Conservation (phyloP, 768 basidiomycete species). For the Hortiboletus flavorubellus region DNA sequence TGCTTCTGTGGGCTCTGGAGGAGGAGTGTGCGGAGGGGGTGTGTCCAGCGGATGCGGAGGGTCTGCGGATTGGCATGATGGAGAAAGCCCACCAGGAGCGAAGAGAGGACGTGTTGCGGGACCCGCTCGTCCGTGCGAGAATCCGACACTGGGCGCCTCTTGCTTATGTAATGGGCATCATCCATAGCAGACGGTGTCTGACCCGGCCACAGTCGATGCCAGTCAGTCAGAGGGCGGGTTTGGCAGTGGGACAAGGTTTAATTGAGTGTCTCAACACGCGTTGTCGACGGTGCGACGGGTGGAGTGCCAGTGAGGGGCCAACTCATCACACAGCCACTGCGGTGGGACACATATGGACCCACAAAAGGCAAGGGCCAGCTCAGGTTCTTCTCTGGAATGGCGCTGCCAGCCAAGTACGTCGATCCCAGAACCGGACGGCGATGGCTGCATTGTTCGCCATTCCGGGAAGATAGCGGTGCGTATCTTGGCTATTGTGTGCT, state of each 20-base stretch:
- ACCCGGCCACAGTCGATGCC: not conserved
- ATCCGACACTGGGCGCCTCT: not conserved
- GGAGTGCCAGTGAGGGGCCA: not conserved
- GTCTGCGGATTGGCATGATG: conserved; percentile 53
- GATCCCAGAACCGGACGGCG: conserved; percentile 13
- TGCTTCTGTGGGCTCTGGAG: conserved; percentile 56
- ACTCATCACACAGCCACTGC: conserved; percentile 35
- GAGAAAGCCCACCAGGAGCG: conserved; percentile 23
- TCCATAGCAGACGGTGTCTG: not conserved
- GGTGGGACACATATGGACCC: conserved; percentile 39
- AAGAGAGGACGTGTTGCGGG: conserved; percentile 6
- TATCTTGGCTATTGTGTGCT: conserved; percentile 25
- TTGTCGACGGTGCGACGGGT: not conserved
- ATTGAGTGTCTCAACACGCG: not conserved
- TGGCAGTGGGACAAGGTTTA: too few species aligned
- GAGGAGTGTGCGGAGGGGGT: conserved; percentile 33
- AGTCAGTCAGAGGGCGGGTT: not conserved
- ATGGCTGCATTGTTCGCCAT: conserved; percentile 28
- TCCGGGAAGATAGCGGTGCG: conserved; percentile 22
- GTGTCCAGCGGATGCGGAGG: conserved; percentile 55
- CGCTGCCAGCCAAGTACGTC: conserved; percentile 7
- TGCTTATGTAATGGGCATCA: conserved; percentile 23
- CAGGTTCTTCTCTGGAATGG: not conserved
- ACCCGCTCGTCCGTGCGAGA: conserved; percentile 22
- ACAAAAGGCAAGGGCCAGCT: conserved; percentile 31